A percentile compares a stretch with the other conserved stretches of the same genome.
Conservation (phyloP, 495 filamentous ascomycete species). For the Aspergillus sparsus region DNA sequence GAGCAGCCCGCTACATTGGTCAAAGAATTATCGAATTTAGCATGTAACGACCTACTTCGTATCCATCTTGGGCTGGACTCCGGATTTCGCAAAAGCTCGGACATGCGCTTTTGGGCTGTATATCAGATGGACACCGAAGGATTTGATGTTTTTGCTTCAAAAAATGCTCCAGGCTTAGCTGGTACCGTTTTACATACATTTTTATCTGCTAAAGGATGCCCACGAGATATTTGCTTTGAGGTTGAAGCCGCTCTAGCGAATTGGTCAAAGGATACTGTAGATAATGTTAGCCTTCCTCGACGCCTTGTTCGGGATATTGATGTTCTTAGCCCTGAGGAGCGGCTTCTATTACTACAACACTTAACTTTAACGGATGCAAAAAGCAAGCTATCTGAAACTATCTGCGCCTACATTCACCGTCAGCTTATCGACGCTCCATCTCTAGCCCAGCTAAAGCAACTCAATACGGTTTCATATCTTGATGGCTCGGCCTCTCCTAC, state of each 20-base stretch:
- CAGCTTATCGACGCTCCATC: conserved; percentile 54
- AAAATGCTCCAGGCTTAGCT: conserved; percentile 51
- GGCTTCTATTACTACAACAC: conserved; percentile 52
- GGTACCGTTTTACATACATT: conserved; percentile 59
- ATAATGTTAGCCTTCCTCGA: conserved; percentile 42
- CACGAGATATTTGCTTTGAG: conserved; percentile 54
- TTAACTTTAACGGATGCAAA: conserved; percentile 42
- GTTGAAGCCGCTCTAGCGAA: conserved; percentile 48
- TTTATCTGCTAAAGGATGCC: conserved; percentile 50
- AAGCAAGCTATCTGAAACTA: conserved; percentile 30
- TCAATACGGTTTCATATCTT: conserved; percentile 53
- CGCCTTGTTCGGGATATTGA: conserved; percentile 55
- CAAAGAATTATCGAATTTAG: conserved; percentile 37
- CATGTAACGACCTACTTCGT: conserved; percentile 31
- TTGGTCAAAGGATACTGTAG: conserved; percentile 38
- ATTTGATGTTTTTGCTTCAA: conserved; percentile 55
- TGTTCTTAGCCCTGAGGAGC: conserved; percentile 53
- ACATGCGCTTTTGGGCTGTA: conserved; percentile 57
- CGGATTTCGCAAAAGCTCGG: conserved; percentile 51
- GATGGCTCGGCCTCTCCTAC: conserved; percentile 44
- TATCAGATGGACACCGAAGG: conserved; percentile 48
- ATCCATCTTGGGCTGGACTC: conserved; percentile 55
- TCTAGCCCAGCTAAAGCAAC: conserved; percentile 49
- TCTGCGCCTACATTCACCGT: conserved; percentile 46
- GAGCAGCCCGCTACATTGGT: conserved; percentile 30